Conservation (phyloP, 306 rosid genomes). For the Cucurbita pepo region DNA sequence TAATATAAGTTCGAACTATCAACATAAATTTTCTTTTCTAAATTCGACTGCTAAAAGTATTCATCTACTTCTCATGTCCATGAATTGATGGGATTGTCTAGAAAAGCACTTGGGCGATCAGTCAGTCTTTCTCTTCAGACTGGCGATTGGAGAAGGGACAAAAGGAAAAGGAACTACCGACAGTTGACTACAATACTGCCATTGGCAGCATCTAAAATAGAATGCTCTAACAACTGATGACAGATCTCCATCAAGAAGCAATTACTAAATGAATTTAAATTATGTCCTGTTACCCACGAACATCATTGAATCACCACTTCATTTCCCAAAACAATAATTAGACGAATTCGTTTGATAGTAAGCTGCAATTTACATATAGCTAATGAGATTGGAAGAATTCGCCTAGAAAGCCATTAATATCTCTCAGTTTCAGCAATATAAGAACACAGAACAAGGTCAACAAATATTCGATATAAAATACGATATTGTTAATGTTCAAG, state of each 20-base stretch:
- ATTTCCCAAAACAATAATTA: not conserved
- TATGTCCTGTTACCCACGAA: not conserved
- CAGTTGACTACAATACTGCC: not conserved
- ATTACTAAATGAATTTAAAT: not conserved
- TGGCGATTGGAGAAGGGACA: not conserved
- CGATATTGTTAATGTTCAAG: not conserved
- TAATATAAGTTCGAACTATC: not conserved
- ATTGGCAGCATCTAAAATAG: not conserved
- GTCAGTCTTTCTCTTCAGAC: not conserved
- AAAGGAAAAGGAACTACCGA: not conserved
- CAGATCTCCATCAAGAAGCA: not conserved
- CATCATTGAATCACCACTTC: not conserved
- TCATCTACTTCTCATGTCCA: not conserved
- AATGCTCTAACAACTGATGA: not conserved
- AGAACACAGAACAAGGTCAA: not conserved
- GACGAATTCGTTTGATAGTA: not conserved
- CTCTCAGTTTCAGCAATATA: not conserved
- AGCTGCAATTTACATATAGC: not conserved
- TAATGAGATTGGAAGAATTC: not conserved
- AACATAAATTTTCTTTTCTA: not conserved
- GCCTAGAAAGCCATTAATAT: not conserved
- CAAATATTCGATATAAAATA: not conserved
- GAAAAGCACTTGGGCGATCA: not conserved
- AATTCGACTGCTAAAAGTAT: not conserved
- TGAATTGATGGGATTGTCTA: not conserved